These are phyloP conservation scores for Hordeum pubiflorum DNA, from an alignment of 202 grass and related monocot genomes.

Conservation along the genomic window DNA sequence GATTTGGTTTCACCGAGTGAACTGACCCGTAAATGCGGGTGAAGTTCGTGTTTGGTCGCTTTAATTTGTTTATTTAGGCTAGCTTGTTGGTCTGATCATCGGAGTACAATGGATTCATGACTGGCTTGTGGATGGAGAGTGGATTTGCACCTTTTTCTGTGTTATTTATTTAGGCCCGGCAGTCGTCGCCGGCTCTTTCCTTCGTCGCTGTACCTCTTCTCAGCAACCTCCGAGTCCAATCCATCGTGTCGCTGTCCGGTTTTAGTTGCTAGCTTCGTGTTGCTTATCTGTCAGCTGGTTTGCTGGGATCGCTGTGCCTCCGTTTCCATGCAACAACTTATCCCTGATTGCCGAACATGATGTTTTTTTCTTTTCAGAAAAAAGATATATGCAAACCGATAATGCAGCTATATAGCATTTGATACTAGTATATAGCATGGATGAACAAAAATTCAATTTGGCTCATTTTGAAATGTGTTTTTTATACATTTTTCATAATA, in stretches of 20 bases:
- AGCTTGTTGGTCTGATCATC: not conserved
- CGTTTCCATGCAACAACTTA: too few relatives aligned
- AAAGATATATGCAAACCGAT: too few relatives aligned
- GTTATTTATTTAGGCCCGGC: not conserved
- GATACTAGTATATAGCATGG: too few relatives aligned
- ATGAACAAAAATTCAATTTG: too few relatives aligned
- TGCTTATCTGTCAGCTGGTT: too few relatives aligned
- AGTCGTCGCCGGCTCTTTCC: not conserved
- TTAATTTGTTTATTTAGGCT: not conserved
- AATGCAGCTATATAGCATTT: too few relatives aligned
- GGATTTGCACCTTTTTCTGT: not conserved
- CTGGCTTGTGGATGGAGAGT: not conserved
- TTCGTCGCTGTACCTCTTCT: not conserved
- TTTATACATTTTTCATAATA: too few relatives aligned
- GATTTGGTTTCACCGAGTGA: not conserved
- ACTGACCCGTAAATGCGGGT: slow-evolving; percentile 13
- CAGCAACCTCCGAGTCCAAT: not conserved
- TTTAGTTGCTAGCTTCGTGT: not conserved
- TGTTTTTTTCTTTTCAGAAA: too few relatives aligned
- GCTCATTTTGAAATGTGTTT: too few relatives aligned
- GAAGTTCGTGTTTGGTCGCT: not conserved
- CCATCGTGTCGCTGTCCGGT: not conserved
- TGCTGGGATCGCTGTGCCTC: too few relatives aligned
- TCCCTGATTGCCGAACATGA: too few relatives aligned
- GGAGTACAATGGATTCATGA: not conserved